A percentile compares a stretch with the other conserved stretches of the same genome.
phyloP scores from a whole-genome alignment of 495 filamentous ascomycete genomes.

The Halenospora varia region DNA sequence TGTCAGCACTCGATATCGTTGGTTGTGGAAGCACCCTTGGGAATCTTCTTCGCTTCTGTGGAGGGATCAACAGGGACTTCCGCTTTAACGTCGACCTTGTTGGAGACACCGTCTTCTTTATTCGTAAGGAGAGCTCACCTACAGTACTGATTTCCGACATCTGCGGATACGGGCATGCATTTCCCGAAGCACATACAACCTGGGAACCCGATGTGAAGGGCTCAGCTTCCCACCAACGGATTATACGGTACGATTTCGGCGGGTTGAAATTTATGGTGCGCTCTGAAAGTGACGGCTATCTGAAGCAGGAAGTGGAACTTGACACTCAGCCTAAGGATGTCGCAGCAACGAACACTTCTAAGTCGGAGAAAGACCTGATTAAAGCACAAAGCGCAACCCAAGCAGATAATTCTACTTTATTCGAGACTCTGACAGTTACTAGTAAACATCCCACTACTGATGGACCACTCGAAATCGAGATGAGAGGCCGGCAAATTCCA shows the following conservation, averaged over 20 bases:
- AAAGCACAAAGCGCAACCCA: no score
- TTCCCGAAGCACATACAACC: slow-evolving; percentile 60
- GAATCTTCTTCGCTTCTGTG: slow-evolving; percentile 32
- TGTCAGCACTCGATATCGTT: slow-evolving; percentile 50
- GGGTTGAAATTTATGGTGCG: slow-evolving; percentile 52
- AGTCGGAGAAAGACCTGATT: no score
- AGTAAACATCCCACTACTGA: not conserved
- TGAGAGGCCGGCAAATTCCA: slow-evolving; percentile 27
- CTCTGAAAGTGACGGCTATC: slow-evolving; percentile 61
- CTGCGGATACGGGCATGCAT: slow-evolving; percentile 59
- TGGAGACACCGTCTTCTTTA: slow-evolving; percentile 58
- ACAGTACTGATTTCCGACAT: slow-evolving; percentile 46
- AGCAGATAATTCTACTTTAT: no score
- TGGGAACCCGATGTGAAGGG: slow-evolving; percentile 44
- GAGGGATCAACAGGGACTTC: slow-evolving; percentile 32
- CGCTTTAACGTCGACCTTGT: slow-evolving; percentile 56
- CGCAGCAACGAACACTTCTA: not conserved
- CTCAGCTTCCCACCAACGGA: slow-evolving; percentile 58
- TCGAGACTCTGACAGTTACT: not conserved
- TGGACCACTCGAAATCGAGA: slow-evolving; percentile 11
- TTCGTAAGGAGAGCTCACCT: slow-evolving; percentile 54
- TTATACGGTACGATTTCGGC: slow-evolving; percentile 55
- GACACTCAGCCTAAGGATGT: not conserved
- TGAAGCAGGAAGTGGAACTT: not conserved
- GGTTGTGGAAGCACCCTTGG: slow-evolving; percentile 60